Evolutionary conservation across 768 basidiomycete genomes (phyloP), one percentile per base, ranked within the genome.

Genomic region (Phaffia australis): DNA sequence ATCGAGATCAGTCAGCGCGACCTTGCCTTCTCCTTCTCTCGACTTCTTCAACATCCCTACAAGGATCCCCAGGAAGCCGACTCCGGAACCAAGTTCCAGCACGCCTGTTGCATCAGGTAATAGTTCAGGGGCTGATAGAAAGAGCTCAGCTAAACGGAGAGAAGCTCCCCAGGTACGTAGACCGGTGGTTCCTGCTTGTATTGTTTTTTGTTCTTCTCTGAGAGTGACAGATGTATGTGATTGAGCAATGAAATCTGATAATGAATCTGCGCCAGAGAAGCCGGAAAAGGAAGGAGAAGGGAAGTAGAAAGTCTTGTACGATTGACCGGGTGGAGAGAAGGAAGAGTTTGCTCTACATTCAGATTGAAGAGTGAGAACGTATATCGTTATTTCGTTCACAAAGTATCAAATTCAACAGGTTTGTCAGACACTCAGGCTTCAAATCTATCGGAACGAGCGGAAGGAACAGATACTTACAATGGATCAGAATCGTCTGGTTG

Each of bases 271-370:
- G 46, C n/a, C 5, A 35, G 59, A 21, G 8, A 48, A 61, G 7
- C 30, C n/a, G 15, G 57, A 7, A 3, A 46, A 56, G 46, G 46
- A 14, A n/a, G 61, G 62, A 7, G 49, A 48, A 19, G 62, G 63
- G 51, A 54, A 69, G 63, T 60, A 69, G 29, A 69, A 69, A 8
- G 67, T 69, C 61, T 69, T 69, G 67, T 42, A 64, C 16, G 67
- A 69, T 15, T 35, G 21, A 6, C 60, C 54, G 16, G 66, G 66
- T 7, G 66, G 50, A 8, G 60, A 46, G 27, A 19, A 29, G 0
- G 60, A 51, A 50, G 60, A 21, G 25, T 25, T 42, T n/a, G 48
- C n/a, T 61, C 7, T 27, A 61, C 16, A 48, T 32, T 15, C 59
- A 15, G 9, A 48, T 11, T 16, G 18, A 18, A 23, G 7, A 35